A percentile compares a stretch with the other conserved stretches of the same genome.
phyloP scores from a whole-genome alignment of 345 rosid species.

The Clarkia xantiana region DNA sequence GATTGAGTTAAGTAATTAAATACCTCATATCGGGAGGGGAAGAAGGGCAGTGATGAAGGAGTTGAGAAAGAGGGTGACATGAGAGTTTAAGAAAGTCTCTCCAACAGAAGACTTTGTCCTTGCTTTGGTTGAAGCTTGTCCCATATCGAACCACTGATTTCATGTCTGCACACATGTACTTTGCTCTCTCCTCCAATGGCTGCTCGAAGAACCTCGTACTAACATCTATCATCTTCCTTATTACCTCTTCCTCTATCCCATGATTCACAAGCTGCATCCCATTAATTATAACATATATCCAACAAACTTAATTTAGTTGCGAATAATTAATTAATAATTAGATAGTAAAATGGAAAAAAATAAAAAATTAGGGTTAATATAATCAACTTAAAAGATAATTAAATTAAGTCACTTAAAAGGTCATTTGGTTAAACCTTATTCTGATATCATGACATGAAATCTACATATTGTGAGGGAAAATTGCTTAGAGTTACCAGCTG shows the following conservation, averaged over 20 bases:
- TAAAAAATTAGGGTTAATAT: too few species aligned
- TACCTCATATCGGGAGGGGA: conserved; percentile 73
- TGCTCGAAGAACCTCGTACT: conserved; percentile 56
- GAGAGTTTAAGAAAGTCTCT: conserved; percentile 75
- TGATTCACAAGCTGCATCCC: conserved; percentile 61
- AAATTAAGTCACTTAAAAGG: too few species aligned
- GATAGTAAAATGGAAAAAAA: too few species aligned
- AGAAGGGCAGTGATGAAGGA: conserved; percentile 72
- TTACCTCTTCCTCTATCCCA: conserved; percentile 39
- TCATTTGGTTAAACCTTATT: too few species aligned
- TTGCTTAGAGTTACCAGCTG: too few species aligned
- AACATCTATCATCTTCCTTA: conserved; percentile 44
- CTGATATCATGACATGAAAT: too few species aligned
- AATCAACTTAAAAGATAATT: too few species aligned
- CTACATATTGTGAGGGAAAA: too few species aligned
- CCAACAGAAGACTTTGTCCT: conserved; percentile 78
- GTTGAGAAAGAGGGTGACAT: conserved; percentile 46
- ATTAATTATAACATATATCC: background rate
- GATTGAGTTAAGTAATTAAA: background rate
- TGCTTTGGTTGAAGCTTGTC: conserved; percentile 80
- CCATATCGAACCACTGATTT: conserved; percentile 60
- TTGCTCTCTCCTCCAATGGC: conserved; percentile 59
- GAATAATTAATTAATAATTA: too few species aligned
- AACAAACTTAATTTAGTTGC: too few species aligned
- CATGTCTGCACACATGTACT: conserved; percentile 72